These are phyloP conservation scores for Candida tropicalis DNA, from an alignment of 1,139 yeast genomes.

Conservation along the genomic window DNA sequence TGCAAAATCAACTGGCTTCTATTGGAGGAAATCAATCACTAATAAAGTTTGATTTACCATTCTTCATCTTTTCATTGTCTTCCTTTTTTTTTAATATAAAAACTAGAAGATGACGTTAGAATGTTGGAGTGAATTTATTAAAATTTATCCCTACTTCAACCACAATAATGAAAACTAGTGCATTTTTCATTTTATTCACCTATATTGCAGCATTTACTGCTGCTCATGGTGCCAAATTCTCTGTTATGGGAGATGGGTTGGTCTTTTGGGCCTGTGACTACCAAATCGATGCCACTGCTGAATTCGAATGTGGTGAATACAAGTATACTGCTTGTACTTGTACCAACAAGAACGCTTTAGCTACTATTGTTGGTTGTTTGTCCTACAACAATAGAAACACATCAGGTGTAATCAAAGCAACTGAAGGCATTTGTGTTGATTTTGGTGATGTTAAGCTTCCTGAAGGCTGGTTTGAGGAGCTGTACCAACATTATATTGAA, in stretches of 20 bases:
- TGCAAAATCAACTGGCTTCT: no score
- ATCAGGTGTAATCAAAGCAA: neutral
- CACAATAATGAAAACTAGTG: no score
- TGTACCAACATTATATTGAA: constrained; percentile 20
- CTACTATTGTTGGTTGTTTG: constrained; percentile 11
- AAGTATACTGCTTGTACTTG: constrained; percentile 8
- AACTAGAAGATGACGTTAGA: no score
- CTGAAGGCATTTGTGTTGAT: neutral
- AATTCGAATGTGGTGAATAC: neutral
- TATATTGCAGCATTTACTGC: neutral
- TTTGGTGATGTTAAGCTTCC: constrained; percentile 17
- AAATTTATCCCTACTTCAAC: no score
- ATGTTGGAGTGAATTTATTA: no score
- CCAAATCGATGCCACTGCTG: neutral
- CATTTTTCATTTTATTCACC: no score
- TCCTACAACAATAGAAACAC: constrained; percentile 8
- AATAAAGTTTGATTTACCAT: no score
- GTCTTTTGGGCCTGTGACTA: neutral
- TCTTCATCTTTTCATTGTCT: no score
- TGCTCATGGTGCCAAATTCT: neutral
- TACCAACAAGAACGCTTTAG: constrained; percentile 3
- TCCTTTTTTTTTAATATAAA: no score
- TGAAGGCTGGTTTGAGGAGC: constrained; percentile 17
- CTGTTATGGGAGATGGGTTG: neutral
- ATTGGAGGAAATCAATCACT: no score